phyloP scores from a whole-genome alignment of 495 filamentous ascomycete genomes.

The Aspergillus steynii region DNA sequence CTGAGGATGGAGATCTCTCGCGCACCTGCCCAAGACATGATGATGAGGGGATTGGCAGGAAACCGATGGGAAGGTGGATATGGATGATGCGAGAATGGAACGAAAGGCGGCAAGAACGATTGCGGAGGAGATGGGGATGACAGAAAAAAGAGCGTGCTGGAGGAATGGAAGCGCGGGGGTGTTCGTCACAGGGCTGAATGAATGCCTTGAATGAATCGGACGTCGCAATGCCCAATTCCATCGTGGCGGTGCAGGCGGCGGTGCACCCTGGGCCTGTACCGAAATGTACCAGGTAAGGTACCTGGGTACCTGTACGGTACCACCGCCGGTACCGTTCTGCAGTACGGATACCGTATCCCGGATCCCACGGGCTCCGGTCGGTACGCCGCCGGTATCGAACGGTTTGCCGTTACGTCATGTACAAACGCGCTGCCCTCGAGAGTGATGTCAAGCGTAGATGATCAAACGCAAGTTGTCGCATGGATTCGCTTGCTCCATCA shows the following conservation, averaged over 20 bases:
- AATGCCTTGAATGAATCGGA: neutral
- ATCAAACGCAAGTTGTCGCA: neutral
- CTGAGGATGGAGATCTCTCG: neutral
- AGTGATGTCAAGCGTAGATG: too few relatives aligned
- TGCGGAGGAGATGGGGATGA: neutral
- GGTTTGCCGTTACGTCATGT: neutral
- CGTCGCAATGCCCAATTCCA: neutral
- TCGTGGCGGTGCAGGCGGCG: neutral
- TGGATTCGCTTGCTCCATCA: neutral
- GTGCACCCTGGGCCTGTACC: too few relatives aligned
- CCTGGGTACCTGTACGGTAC: too few relatives aligned
- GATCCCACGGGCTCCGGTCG: too few relatives aligned
- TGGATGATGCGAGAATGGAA: neutral
- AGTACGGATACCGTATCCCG: too few relatives aligned
- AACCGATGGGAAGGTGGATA: neutral
- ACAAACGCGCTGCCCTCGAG: too few relatives aligned
- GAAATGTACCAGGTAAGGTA: too few relatives aligned
- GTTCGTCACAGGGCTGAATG: neutral
- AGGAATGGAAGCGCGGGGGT: neutral
- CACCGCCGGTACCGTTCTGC: too few relatives aligned
- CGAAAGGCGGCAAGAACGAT: neutral
- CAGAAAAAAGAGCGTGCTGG: neutral
- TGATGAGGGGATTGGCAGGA: conserved; percentile 22
- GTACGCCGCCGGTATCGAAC: too few relatives aligned
- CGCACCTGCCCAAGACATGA: conserved; percentile 68